phyloP scores from a whole-genome alignment of 768 basidiomycete species.

The Tricholoma sp. region DNA sequence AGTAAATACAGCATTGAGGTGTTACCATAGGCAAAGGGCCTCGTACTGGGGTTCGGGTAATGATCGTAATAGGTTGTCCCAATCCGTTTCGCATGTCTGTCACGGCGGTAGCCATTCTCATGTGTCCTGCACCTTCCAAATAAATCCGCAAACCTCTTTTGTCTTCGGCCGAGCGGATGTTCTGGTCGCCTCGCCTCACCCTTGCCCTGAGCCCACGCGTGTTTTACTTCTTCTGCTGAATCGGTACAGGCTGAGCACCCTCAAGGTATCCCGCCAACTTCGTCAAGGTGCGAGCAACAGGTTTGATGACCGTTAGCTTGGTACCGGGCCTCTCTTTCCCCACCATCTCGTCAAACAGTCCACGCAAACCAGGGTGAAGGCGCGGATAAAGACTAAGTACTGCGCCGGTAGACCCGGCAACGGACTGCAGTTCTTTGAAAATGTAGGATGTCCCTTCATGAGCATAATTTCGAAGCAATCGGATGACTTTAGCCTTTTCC shows the following conservation, averaged over 20 bases:
- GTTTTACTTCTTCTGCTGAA: conserved; percentile 3
- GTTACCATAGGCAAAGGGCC: too few species aligned
- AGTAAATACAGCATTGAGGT: too few species aligned
- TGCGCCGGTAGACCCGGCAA: not conserved
- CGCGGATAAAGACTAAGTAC: not conserved
- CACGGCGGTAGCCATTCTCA: too few species aligned
- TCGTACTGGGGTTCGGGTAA: too few species aligned
- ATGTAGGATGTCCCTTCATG: not conserved
- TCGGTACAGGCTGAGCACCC: conserved; percentile 10
- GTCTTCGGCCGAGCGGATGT: too few species aligned
- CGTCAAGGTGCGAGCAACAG: conserved; percentile 13
- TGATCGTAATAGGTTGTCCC: too few species aligned
- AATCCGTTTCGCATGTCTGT: too few species aligned
- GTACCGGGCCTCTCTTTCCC: not conserved
- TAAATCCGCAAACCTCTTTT: too few species aligned
- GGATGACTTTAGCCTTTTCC: not conserved
- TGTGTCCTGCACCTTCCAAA: too few species aligned
- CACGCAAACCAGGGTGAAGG: not conserved
- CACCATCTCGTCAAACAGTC: not conserved
- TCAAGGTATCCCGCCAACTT: conserved; percentile 14
- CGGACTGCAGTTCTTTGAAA: not conserved
- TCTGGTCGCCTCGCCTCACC: too few species aligned
- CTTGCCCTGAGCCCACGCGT: not conserved
- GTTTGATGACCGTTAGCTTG: not conserved
- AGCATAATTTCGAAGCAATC: not conserved